Evolutionary conservation across 306 rosid species (phyloP), one percentile per base, ranked within the genome.

Genomic region (Biancaea sappan): DNA sequence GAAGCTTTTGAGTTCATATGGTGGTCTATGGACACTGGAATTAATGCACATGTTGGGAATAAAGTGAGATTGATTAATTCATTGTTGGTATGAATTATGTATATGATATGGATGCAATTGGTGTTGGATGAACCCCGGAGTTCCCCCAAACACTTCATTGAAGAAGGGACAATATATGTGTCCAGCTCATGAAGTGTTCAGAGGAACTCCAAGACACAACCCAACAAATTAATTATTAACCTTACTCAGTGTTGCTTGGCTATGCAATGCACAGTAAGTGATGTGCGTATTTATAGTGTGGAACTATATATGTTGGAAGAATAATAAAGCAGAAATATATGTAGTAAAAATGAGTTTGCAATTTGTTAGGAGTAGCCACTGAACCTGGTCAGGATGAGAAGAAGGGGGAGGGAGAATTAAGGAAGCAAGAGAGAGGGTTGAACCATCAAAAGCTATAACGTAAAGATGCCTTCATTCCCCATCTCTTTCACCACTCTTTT

Each of bases 131-230:
- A 58, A 1, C 24, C 19, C 41, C 60, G 58, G 83, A 78, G 85
- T 72, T 83, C 24, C 66, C 85, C 78, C 81, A 79, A 86, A 46
- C 90, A 86, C 86, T 83, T 83, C 85, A 71, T n/a, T 50, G 71
- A 52, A 47, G 19, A 12, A 62, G 37, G 41, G 64, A 13, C 57
- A 5, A 10, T 16, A 3, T 21, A 66, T 32, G 32, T 29, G 62
- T 46, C 60, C 57, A 63, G 60, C 0, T 0, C 3, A 26, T 72
- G 87, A 86, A 86, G 87, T 77, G 87, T 28, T 81, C 71, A 68
- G 76, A 78, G 84, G 86, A 86, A 86, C 84, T 78, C 76, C 70
- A 78, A 79, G 84, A 38, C 41, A 73, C 82, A 78, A 4, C n/a
- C 74, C 79, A 77, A 76, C 82, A 73, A 76, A 51, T 22, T 5